Evolutionary conservation across 2,329 filamentous ascomycete species (phyloP).

Genomic region (Talaromyces sp.): DNA sequence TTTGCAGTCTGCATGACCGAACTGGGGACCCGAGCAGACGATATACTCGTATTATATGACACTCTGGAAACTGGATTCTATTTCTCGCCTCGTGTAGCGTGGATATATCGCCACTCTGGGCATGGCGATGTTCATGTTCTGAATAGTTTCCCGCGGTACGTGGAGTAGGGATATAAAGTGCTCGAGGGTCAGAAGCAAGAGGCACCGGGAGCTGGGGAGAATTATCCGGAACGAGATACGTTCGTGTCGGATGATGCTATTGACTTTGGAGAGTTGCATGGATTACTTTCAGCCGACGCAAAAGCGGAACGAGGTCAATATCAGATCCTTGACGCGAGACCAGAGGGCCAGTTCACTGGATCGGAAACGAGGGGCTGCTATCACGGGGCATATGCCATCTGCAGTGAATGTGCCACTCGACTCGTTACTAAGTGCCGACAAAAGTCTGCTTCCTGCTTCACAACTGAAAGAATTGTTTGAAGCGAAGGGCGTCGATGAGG

Average conservation of each 20-base stretch:
- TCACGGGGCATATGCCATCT: constrained; percentile 29
- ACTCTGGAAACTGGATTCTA: constrained; percentile 31
- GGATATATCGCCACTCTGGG: constrained; percentile 30
- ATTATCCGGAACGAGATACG: neutral
- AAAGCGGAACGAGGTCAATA: neutral
- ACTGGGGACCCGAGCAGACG: constrained; percentile 26
- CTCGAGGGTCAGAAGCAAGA: constrained; percentile 7
- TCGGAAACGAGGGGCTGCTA: constrained; percentile 21
- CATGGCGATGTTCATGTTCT: constrained; percentile 30
- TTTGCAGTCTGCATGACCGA: constrained; percentile 26
- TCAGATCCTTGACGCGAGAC: constrained; percentile 28
- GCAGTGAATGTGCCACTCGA: constrained; percentile 31
- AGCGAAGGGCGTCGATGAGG: constrained; percentile 23
- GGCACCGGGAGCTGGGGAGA: neutral
- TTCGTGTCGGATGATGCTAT: neutral
- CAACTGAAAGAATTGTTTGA: constrained; percentile 21
- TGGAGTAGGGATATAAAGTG: constrained; percentile 25
- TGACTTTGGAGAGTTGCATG: neutral
- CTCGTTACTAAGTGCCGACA: constrained; percentile 23
- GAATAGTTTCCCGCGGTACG: constrained; percentile 32
- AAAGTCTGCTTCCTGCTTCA: constrained; percentile 19
- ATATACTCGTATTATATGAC: constrained; percentile 33
- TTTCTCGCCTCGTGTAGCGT: constrained; percentile 32
- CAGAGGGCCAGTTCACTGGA: constrained; percentile 25
- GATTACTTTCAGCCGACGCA: neutral